Percentiles rank a stretch among this genome's conserved stretches.
phyloP scores from a whole-genome alignment of 257 asterid species.

The Lantana camara region DNA sequence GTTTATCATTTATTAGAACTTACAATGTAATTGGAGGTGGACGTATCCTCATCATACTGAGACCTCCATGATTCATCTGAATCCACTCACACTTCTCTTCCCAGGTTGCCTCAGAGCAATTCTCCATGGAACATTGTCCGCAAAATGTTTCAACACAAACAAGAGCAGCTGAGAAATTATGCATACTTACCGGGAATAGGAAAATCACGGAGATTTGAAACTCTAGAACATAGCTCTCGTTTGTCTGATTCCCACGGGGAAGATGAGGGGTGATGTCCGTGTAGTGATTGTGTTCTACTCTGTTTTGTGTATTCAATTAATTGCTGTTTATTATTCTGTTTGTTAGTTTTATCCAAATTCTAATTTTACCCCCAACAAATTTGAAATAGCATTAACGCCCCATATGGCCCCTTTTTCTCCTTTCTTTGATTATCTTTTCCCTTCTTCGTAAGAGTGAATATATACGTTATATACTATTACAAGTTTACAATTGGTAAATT shows the following conservation, averaged over 20 bases:
- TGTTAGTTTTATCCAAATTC: background rate
- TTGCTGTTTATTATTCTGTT: background rate
- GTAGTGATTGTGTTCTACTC: conserved; percentile 18
- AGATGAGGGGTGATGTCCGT: no score
- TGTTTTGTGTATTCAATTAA: background rate
- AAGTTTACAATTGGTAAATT: no score
- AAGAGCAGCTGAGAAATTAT: background rate
- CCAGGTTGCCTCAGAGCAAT: conserved; percentile 52
- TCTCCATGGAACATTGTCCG: conserved; percentile 44
- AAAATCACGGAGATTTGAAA: conserved; percentile 19
- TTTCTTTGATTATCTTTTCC: no score
- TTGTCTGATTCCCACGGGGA: conserved; percentile 11
- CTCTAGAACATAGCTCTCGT: conserved; percentile 26
- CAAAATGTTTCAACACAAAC: background rate
- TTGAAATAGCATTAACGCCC: background rate
- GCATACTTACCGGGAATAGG: conserved; percentile 31
- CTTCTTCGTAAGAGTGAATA: no score
- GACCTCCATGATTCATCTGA: conserved; percentile 79
- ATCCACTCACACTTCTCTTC: conserved; percentile 87
- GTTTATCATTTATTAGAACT: conserved; percentile 35
- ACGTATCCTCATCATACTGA: conserved; percentile 62
- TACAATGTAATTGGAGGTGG: conserved; percentile 78
- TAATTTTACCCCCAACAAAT: conserved; percentile 1
- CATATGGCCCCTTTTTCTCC: no score
- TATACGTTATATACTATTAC: no score